Evolutionary conservation across 352 stramenopile genomes (phyloP).

Genomic region (Phytopythium ostracodes): DNA sequence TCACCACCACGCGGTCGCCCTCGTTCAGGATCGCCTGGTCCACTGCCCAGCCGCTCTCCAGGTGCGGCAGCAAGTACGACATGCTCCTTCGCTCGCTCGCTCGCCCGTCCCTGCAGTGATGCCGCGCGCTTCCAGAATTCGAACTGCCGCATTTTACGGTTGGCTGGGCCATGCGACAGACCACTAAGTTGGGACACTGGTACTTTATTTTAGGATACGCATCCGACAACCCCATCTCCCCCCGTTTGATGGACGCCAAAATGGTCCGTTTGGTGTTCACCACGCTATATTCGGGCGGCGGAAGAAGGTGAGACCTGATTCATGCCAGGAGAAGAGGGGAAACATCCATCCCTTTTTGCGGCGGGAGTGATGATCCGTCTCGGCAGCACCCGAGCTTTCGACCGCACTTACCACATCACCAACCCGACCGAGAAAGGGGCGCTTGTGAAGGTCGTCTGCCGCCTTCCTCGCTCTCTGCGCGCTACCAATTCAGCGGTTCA

Average conservation of each 20-base stretch:
- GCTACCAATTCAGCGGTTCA: too few species aligned
- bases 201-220: neutral
- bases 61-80: constrained; percentile 98
- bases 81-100: constrained; percentile 53
- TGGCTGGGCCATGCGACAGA: too few species aligned
- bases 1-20: constrained; percentile 96
- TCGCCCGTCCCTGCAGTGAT: neutral
- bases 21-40: constrained; percentile 99
- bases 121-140: neutral
- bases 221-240: too few species aligned
- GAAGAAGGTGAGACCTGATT: neutral
- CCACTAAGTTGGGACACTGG: neutral
- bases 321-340: neutral
- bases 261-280: neutral
- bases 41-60: constrained; percentile 96
- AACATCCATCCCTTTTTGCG: neutral
- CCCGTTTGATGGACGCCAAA: neutral
- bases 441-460: neutral
- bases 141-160: too few species aligned
- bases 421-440: neutral
- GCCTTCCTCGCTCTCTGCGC: neutral
- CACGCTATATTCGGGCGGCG: neutral
- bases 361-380: neutral
- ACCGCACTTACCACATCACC: too few species aligned
- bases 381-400: neutral